Evolutionary conservation across 352 stramenopile genomes (phyloP), one percentile per base, ranked within the genome.

Genomic region (Achlya hypogyna): DNA sequence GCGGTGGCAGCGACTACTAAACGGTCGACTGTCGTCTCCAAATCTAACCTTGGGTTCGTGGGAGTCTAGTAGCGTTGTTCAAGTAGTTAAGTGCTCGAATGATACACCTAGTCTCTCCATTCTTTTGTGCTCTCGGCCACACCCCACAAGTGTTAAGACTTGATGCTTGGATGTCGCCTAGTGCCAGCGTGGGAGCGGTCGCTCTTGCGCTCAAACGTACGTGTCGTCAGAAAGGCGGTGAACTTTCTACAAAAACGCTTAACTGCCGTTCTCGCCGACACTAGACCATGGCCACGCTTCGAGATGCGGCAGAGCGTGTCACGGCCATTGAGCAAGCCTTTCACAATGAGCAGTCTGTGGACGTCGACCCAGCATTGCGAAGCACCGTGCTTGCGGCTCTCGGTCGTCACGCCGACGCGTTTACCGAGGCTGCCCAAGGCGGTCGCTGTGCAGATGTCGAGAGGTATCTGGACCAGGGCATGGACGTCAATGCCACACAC

Each of bases 1-100:
- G 84, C 62, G 86, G 84, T 72, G 89, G 81, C 72, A 90, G 82
- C 69, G 88, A 97, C 82, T 84, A 84, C 47, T 84, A 81, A 64
- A 29, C 35, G 32, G 4, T 10, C 0, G 10, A 20, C 38, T 20
- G 51, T 58, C 38, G 38, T 45, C n/a, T 45, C 38, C 38, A n/a
- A n/a, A 45, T 9, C 38, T 10, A 10, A 45, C 38, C 38, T 45
- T 45, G 38, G 38, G 38, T 10, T 45, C 1, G 12, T 10, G 6
- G 38, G n/a, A 45, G 38, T 18, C n/a, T n/a, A n/a, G n/a, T n/a
- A n/a, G n/a, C n/a, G n/a, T n/a, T n/a, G n/a, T n/a, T n/a, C n/a
- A n/a, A n/a, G n/a, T n/a, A n/a, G n/a, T n/a, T n/a, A n/a, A n/a
- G n/a, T n/a, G n/a, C n/a, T n/a, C n/a, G n/a, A n/a, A n/a, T n/a